These are phyloP conservation scores for Erodium maritimum DNA, from an alignment of 345 rosid genomes.

Conservation along the genomic window DNA sequence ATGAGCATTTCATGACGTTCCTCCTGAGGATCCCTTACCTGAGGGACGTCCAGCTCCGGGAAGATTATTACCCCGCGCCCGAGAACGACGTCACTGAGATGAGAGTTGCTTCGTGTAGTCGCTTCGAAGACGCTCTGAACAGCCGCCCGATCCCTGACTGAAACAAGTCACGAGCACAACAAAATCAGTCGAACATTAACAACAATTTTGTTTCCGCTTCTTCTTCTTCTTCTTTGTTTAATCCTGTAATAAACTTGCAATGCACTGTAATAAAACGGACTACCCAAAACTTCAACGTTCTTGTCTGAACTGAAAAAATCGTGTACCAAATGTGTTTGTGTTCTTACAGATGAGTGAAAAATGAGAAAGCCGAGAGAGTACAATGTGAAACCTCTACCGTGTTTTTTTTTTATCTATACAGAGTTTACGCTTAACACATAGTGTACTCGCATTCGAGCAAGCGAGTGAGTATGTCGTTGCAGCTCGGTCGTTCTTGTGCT, in stretches of 20 bases:
- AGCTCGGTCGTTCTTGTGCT: conserved; percentile 69
- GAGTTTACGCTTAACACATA: too few relatives aligned
- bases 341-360: too few relatives aligned
- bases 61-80: conserved; percentile 91
- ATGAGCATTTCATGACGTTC: conserved; percentile 88
- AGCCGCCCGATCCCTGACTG: conserved; percentile 46
- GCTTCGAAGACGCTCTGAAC: conserved; percentile 74
- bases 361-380: too few relatives aligned
- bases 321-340: too few relatives aligned
- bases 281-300: too few relatives aligned
- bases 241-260: not conserved
- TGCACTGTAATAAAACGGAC: not conserved
- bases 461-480: conserved; percentile 69
- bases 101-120: conserved; percentile 69
- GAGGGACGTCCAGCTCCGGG: conserved; percentile 83
- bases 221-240: not conserved
- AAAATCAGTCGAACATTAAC: not conserved
- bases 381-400: too few relatives aligned
- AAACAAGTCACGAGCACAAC: conserved; percentile 11
- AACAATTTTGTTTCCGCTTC: not conserved
- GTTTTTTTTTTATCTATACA: too few relatives aligned
- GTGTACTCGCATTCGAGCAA: conserved; percentile 77
- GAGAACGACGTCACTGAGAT: conserved; percentile 79
- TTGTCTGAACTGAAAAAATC: too few relatives aligned
- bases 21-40: conserved; percentile 38